These are phyloP conservation scores for Trichoderma sp. DNA, from an alignment of 2,329 filamentous ascomycete species.

Conservation along the genomic window DNA sequence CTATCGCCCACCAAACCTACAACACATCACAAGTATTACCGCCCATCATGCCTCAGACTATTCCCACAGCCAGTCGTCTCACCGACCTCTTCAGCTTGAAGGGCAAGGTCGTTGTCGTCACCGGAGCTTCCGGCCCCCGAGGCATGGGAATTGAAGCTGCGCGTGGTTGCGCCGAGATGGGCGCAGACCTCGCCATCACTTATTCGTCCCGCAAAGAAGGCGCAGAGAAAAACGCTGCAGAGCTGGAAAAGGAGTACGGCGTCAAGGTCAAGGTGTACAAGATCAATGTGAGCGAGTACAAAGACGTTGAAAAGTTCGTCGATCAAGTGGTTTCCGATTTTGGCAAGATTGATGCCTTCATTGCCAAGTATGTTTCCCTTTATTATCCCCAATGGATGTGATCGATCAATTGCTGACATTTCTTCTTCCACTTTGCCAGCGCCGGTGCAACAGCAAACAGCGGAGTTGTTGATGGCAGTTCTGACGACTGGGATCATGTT, in stretches of 20 bases:
- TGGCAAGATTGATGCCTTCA: constrained; percentile 69
- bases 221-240: constrained; percentile 63
- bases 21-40: not conserved
- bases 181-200: constrained; percentile 69
- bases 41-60: constrained; percentile 51
- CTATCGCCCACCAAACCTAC: not conserved
- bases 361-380: constrained; percentile 68
- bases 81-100: constrained; percentile 69
- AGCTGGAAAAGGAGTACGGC: constrained; percentile 64
- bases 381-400: constrained; percentile 32
- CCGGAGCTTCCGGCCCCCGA: constrained; percentile 66
- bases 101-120: constrained; percentile 69
- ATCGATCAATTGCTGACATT: not conserved
- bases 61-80: constrained; percentile 58
- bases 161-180: constrained; percentile 68
- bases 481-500: constrained; percentile 65
- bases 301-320: constrained; percentile 52
- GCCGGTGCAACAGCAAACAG: constrained; percentile 68
- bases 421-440: constrained; percentile 26
- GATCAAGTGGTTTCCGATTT: constrained; percentile 70
- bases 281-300: constrained; percentile 55
- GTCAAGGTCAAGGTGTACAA: constrained; percentile 64
- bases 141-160: constrained; percentile 71
- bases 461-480: constrained; percentile 65
- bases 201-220: constrained; percentile 69